Evolutionary conservation across 2,329 filamentous ascomycete genomes (phyloP).

Genomic region (Fusarium penzigii): DNA sequence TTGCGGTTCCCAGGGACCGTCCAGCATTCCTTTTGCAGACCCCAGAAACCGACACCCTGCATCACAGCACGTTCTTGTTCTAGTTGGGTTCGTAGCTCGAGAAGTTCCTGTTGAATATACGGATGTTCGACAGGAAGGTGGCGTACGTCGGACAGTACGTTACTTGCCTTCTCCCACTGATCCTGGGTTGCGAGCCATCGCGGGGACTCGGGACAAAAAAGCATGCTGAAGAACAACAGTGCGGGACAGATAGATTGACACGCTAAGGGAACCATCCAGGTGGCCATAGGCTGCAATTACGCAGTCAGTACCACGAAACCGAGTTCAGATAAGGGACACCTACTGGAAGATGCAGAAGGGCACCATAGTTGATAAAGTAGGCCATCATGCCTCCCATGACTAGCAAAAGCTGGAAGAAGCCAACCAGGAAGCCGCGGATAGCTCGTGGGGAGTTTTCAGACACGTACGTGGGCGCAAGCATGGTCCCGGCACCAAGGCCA

Average conservation of each 20-base stretch:
- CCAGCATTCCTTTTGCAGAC: constrained; percentile 24
- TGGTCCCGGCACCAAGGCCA: constrained; percentile 51
- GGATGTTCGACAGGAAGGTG: constrained; percentile 18
- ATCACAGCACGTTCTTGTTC: constrained; percentile 23
- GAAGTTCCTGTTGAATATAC: constrained; percentile 23
- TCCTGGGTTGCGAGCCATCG: constrained; percentile 59
- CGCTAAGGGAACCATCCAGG: constrained; percentile 49
- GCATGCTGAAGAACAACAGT: constrained; percentile 53
- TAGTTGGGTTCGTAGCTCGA: constrained; percentile 17
- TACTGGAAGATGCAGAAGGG: constrained; percentile 39
- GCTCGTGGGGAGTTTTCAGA: constrained; percentile 60
- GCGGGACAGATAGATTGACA: constrained; percentile 57
- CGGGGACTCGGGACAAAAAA: constrained; percentile 58
- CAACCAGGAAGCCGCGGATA: constrained; percentile 60
- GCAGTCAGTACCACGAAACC: not conserved
- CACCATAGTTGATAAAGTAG: constrained; percentile 57
- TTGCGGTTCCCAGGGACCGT: constrained; percentile 20
- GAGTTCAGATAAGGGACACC: constrained; percentile 18
- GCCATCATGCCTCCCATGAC: constrained; percentile 52
- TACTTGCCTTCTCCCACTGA: constrained; percentile 49
- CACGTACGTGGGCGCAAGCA: constrained; percentile 62
- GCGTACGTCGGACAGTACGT: constrained; percentile 19
- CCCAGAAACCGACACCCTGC: constrained; percentile 22
- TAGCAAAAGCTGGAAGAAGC: constrained; percentile 61
- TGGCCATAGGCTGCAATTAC: constrained; percentile 7